These are phyloP conservation scores for Parmales sp. DNA, from an alignment of 108 stramenopile species.

Conservation along the genomic window DNA sequence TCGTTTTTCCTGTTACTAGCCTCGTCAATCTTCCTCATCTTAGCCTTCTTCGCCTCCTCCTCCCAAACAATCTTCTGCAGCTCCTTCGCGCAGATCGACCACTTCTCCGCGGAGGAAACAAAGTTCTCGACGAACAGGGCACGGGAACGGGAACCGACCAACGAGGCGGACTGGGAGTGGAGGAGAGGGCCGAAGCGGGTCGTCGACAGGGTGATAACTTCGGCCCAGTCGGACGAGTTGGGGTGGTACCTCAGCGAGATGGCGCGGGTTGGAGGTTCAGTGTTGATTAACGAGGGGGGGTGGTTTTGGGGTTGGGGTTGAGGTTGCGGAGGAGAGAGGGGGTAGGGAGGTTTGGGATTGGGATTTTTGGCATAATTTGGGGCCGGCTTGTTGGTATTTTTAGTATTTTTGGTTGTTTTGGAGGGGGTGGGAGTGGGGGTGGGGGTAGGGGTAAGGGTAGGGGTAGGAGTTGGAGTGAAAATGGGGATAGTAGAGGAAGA, in stretches of 20 bases:
- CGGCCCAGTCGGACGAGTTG: conserved; percentile 26
- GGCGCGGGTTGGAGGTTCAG: conserved; percentile 45
- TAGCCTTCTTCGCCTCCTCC: neutral
- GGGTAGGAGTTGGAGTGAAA: neutral
- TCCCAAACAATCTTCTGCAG: neutral
- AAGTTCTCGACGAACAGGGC: neutral
- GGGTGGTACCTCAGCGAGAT: conserved; percentile 49
- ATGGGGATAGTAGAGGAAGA: neutral
- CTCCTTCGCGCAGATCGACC: neutral
- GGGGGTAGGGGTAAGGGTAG: neutral
- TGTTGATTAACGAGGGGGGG: neutral
- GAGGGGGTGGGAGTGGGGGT: neutral
- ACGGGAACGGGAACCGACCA: neutral
- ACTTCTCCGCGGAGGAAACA: neutral
- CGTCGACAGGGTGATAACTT: neutral
- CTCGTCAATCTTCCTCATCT: neutral
- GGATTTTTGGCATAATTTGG: neutral
- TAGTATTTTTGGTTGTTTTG: too few species aligned
- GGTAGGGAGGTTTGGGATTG: neutral
- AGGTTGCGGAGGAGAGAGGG: neutral
- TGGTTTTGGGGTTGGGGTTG: neutral
- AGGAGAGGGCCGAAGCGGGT: neutral
- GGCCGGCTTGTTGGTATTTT: neutral
- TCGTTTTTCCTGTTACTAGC: neutral
- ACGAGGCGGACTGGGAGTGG: neutral